Evolutionary conservation across 2,329 filamentous ascomycete species (phyloP).

Genomic region (Madurella fahalii): DNA sequence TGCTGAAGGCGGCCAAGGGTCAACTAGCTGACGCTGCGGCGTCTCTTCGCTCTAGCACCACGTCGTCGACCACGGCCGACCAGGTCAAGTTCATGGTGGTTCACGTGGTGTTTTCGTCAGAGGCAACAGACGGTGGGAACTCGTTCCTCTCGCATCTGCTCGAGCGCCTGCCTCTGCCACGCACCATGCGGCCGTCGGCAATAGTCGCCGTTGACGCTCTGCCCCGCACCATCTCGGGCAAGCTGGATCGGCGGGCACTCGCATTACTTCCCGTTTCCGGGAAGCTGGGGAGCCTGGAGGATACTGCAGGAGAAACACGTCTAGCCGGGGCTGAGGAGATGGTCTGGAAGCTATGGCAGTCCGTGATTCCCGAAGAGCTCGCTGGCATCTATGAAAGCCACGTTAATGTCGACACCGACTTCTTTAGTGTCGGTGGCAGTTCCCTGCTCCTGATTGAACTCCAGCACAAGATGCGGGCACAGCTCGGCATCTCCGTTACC

Average conservation of each 20-base stretch:
- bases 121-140: neutral
- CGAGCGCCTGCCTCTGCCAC: slow-evolving; percentile 27
- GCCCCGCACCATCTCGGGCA: slow-evolving; percentile 30
- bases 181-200: slow-evolving; percentile 34
- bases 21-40: neutral
- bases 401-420: slow-evolving; percentile 30
- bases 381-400: slow-evolving; percentile 12
- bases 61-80: neutral
- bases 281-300: neutral
- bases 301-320: neutral
- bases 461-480: slow-evolving; percentile 31
- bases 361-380: slow-evolving; percentile 23
- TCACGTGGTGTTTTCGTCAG: slow-evolving; percentile 25
- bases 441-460: slow-evolving; percentile 39
- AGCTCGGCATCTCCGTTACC: slow-evolving; percentile 29
- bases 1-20: neutral
- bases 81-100: slow-evolving; percentile 25
- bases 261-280: slow-evolving; percentile 25
- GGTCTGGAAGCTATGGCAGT: slow-evolving; percentile 17
- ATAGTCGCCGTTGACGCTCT: slow-evolving; percentile 28
- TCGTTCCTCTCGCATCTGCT: neutral
- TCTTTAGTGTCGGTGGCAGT: slow-evolving; percentile 41
- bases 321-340: neutral
- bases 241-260: slow-evolving; percentile 32
- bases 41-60: neutral